A percentile compares a stretch with the other conserved stretches of the same genome.
Evolutionary conservation across 495 filamentous ascomycete species (phyloP).

Genomic region (Baudoinia panamericana): DNA sequence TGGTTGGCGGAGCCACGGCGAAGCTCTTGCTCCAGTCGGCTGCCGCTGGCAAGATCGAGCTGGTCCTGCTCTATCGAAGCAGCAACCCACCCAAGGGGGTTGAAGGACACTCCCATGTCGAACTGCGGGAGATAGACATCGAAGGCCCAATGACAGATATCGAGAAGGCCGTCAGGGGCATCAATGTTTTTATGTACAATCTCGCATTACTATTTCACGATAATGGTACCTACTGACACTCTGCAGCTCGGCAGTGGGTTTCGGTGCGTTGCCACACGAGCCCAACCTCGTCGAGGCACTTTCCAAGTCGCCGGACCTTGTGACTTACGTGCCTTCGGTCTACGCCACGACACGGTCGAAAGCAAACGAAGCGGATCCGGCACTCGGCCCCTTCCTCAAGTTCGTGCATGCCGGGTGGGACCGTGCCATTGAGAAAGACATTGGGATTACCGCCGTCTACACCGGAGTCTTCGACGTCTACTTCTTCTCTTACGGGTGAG

Average conservation of each 20-base stretch:
- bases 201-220: neutral
- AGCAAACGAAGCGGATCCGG: neutral
- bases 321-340: neutral
- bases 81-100: neutral
- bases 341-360: neutral
- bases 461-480: constrained; percentile 1
- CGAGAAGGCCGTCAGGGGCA: neutral
- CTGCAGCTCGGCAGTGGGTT: neutral
- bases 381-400: neutral
- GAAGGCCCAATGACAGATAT: neutral
- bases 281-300: constrained; percentile 1
- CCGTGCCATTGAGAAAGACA: neutral
- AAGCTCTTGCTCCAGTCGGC: neutral
- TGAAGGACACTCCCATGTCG: neutral
- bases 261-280: neutral
- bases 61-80: neutral
- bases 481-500: neutral
- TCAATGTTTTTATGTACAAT: neutral
- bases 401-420: neutral
- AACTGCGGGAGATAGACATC: neutral
- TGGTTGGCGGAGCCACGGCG: neutral
- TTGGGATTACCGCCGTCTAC: neutral
- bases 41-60: neutral
- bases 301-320: neutral
- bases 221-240: neutral